phyloP scores from a whole-genome alignment of 305 asterid species.

The Fraxinus latifolia region DNA sequence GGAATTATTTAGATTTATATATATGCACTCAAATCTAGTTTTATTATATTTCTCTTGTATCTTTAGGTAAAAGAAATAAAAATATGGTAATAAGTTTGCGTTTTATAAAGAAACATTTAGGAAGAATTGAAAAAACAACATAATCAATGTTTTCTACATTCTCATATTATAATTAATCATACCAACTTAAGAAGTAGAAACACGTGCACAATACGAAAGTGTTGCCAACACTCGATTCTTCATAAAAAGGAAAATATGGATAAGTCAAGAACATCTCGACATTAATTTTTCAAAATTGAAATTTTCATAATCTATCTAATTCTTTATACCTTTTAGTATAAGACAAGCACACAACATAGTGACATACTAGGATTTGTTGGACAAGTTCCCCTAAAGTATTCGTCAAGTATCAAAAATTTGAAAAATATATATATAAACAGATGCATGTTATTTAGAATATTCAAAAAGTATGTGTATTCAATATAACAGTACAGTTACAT shows the following conservation, averaged over 20 bases:
- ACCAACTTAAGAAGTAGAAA: neutral
- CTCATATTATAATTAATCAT: neutral
- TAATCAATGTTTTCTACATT: neutral
- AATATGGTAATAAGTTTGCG: neutral
- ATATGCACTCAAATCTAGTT: too few species aligned
- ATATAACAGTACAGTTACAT: neutral
- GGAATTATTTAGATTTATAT: too few species aligned
- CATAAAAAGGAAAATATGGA: neutral
- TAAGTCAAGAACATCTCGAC: neutral
- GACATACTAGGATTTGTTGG: neutral
- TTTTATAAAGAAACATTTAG: neutral
- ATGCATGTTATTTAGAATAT: too few species aligned
- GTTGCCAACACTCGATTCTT: neutral
- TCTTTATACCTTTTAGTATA: neutral
- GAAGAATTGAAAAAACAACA: too few species aligned
- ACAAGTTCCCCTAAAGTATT: neutral
- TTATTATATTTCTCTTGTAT: too few species aligned
- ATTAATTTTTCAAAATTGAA: too few species aligned
- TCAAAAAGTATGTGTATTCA: too few species aligned
- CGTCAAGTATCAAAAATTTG: too few species aligned
- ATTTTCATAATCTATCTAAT: neutral
- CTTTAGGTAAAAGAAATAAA: too few species aligned
- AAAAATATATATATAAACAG: too few species aligned
- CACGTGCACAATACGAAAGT: neutral
- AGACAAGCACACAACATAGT: neutral